Conservation (phyloP, 345 rosid species). For the Populus tremula region DNA sequence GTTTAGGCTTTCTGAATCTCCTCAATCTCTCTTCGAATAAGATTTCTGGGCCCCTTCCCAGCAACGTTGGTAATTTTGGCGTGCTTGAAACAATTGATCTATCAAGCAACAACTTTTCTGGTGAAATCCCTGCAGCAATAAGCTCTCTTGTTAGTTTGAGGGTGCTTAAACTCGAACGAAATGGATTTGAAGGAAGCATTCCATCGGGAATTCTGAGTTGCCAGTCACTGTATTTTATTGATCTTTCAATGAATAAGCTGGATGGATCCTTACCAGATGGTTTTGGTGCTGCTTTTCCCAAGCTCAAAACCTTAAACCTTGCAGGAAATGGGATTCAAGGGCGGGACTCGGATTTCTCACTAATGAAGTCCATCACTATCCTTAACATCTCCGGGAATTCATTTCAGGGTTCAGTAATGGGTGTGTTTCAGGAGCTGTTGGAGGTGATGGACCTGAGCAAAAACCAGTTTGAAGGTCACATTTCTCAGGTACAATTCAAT, state of each 20-base stretch:
- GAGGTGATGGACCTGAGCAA: slow-evolving; percentile 69
- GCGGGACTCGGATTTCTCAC: slow-evolving; percentile 44
- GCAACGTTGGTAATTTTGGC: slow-evolving; percentile 81
- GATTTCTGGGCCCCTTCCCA: slow-evolving; percentile 68
- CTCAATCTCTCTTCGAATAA: slow-evolving; percentile 72
- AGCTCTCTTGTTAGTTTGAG: slow-evolving; percentile 54
- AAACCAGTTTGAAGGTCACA: slow-evolving; percentile 76
- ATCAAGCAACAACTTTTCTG: slow-evolving; percentile 66
- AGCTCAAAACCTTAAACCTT: slow-evolving; percentile 61
- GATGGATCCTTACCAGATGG: slow-evolving; percentile 69
- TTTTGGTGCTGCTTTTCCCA: slow-evolving; percentile 70
- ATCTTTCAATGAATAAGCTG: slow-evolving; percentile 70
- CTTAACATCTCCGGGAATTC: slow-evolving; percentile 70
- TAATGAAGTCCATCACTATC: slow-evolving; percentile 48
- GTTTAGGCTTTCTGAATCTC: slow-evolving; percentile 57
- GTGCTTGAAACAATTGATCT: slow-evolving; percentile 64
- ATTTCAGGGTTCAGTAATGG: slow-evolving; percentile 62
- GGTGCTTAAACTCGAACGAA: slow-evolving; percentile 57
- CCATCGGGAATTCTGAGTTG: slow-evolving; percentile 58
- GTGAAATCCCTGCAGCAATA: slow-evolving; percentile 71
- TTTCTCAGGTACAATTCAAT: slow-evolving; percentile 77
- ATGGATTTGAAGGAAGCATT: slow-evolving; percentile 55
- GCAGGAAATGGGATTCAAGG: slow-evolving; percentile 68
- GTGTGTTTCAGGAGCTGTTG: slow-evolving; percentile 45
- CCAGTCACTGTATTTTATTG: slow-evolving; percentile 50